Conservation (phyloP, 768 basidiomycete species). For the Termitomyces sp. region DNA sequence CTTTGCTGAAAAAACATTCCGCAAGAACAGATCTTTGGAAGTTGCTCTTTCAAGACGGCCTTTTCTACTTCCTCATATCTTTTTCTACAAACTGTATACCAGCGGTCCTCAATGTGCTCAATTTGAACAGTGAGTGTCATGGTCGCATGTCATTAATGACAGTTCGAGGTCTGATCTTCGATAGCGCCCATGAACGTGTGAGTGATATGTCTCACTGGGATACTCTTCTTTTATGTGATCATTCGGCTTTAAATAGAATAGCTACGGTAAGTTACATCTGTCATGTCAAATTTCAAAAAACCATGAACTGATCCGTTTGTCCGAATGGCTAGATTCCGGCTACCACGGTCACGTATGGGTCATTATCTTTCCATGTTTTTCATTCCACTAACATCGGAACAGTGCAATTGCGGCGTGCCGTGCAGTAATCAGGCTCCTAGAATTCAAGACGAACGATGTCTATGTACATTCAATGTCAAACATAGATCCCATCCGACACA, state of each 20-base stretch:
- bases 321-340: conserved; percentile 51
- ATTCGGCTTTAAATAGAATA: conserved; percentile 32
- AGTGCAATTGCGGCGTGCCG: conserved; percentile 66
- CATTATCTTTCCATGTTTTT: conserved; percentile 5
- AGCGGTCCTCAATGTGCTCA: conserved; percentile 58
- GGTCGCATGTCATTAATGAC: neutral
- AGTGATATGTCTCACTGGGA: neutral
- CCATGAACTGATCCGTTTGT: neutral
- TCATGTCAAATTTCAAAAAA: neutral
- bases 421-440: conserved; percentile 62
- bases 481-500: conserved; percentile 29
- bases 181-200: conserved; percentile 56
- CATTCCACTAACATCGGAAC: neutral
- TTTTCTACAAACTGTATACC: conserved; percentile 66
- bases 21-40: conserved; percentile 61
- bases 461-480: conserved; percentile 45
- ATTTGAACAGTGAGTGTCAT: conserved; percentile 51
- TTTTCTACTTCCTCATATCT: conserved; percentile 65
- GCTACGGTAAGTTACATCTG: conserved; percentile 40
- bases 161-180: conserved; percentile 7
- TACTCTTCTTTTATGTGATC: neutral
- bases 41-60: conserved; percentile 69
- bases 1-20: conserved; percentile 49
- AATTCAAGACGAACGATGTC: conserved; percentile 44
- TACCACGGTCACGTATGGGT: conserved; percentile 55